These are phyloP conservation scores for Paecilomyces niveus DNA, from an alignment of 2,329 filamentous ascomycete species.

Conservation along the genomic window DNA sequence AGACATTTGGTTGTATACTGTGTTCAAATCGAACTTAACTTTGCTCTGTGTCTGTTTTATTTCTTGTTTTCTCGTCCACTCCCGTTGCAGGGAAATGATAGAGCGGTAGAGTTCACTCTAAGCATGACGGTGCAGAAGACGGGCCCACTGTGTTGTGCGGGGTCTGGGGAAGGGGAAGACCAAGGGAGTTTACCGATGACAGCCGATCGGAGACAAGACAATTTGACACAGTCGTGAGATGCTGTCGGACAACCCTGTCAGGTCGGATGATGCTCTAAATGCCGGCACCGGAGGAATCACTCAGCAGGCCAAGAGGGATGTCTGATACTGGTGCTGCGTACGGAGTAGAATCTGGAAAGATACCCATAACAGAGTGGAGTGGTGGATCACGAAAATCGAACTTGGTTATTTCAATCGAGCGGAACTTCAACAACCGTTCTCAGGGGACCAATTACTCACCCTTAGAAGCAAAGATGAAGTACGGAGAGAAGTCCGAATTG, in stretches of 20 bases:
- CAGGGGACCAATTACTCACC: no score
- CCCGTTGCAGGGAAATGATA: no score
- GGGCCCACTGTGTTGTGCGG: neutral
- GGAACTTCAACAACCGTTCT: neutral
- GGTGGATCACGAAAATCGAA: neutral
- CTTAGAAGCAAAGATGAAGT: no score
- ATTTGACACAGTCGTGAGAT: neutral
- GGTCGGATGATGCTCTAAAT: neutral
- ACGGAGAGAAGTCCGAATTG: neutral
- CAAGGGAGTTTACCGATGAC: neutral
- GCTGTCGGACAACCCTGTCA: no score
- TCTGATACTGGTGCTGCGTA: neutral
- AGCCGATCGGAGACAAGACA: neutral
- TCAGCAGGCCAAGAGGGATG: neutral
- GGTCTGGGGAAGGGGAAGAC: neutral
- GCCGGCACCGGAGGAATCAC: neutral
- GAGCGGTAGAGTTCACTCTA: neutral
- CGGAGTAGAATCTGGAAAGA: neutral
- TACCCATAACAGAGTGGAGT: neutral
- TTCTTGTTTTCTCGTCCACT: no score
- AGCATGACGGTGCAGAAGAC: neutral
- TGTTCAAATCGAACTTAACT: neutral
- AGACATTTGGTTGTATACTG: neutral
- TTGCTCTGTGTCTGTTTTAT: neutral
- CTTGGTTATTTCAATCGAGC: neutral